Evolutionary conservation across 345 rosid genomes (phyloP).

Genomic region (Gossypium turneri): DNA sequence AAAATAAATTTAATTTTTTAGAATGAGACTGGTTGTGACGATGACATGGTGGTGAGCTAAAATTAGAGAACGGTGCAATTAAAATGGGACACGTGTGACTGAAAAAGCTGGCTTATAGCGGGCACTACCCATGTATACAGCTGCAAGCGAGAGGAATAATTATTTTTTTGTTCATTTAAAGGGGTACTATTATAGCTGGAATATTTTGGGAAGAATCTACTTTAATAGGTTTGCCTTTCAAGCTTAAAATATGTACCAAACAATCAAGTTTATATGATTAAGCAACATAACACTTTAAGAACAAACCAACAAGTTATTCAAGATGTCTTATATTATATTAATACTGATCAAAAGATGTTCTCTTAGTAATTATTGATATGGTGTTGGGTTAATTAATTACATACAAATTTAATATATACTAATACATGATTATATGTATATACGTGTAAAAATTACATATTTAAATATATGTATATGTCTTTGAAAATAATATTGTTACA

Average conservation of each 20-base stretch:
- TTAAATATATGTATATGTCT: too few species aligned
- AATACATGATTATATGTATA: too few species aligned
- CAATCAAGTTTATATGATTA: background rate
- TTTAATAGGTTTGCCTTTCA: background rate
- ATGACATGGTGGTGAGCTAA: background rate
- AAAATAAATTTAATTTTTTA: too few species aligned
- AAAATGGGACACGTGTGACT: background rate
- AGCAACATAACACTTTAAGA: background rate
- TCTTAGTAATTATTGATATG: too few species aligned
- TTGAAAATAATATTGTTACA: too few species aligned
- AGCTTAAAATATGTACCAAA: background rate
- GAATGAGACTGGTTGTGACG: background rate
- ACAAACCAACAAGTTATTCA: background rate
- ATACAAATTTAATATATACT: too few species aligned
- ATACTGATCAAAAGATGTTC: too few species aligned
- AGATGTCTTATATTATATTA: background rate
- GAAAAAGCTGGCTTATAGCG: background rate
- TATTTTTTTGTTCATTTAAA: too few species aligned
- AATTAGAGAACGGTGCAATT: background rate
- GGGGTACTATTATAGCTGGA: background rate
- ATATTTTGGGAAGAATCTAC: conserved; percentile 2
- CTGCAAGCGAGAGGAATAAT: background rate
- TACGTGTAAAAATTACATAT: too few species aligned
- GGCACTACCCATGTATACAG: background rate
- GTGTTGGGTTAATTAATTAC: too few species aligned